Evolutionary conservation across 176 grass and related monocot genomes (phyloP), one percentile per base, ranked within the genome.

Genomic region (Chrysopogon serrulatus): DNA sequence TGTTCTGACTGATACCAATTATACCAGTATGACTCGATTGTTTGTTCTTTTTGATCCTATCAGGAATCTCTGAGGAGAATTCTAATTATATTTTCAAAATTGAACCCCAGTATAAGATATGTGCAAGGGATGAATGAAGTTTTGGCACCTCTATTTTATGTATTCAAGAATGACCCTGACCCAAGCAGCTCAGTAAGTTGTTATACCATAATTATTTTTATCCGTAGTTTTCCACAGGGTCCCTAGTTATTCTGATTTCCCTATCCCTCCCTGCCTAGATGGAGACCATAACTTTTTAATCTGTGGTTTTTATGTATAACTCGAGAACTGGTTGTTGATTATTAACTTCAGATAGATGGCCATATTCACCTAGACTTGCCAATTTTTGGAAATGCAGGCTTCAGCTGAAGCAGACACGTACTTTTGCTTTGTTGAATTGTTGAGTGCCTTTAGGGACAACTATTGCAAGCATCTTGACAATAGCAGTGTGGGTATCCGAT

Each of bases 111-210:
- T 61, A 88, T 95, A 83, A 90, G 89, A 79, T 98, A 98, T 57
- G 96, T 98, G 48, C 96, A 98, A 92, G 93, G 96, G 76, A 94
- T 98, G 96, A 98, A 98, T 83, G 96, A 98, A 83, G 91, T 98
- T 73, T 90, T 98, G 83, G 93, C 96, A 68, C 96, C 92, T 77
- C 73, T 98, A 31, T 95, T 88, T 85, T 98, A 85, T 83, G 82
- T 98, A 59, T 92, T 95, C 70, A 84, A 82, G 83, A 92, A 83
- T 62, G 87, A 95, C 57, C 80, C 83, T 64, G 86, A 88, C 40
- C 59, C 84, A 80, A 70, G 83, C 66, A 88, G 70, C 81, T 76
- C 89, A 65, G 96, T 98, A 91, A 85, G 90, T 83, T 81, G 24
- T 82, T 71, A 73, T 68, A 21, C 32, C 15, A 31, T 65, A 28